phyloP scores from a whole-genome alignment of 176 grass and related monocot genomes.

The Zoysia pacifica region DNA sequence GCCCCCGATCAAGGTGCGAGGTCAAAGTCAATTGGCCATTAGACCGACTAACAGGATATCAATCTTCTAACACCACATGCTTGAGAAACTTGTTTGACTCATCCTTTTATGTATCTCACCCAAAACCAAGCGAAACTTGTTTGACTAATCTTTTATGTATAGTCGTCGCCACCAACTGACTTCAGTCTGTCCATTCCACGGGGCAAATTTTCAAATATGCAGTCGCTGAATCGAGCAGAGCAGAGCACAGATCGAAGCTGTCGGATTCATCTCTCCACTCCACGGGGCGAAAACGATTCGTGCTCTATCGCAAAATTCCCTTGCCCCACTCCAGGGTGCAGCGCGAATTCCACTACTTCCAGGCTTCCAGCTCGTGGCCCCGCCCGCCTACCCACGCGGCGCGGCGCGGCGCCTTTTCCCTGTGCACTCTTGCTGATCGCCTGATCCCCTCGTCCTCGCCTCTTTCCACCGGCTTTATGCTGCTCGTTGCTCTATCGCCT shows the following conservation, averaged over 20 bases:
- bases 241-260: not conserved
- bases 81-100: too few species aligned
- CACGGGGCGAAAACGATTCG: not conserved
- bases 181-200: too few species aligned
- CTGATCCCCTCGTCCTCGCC: not conserved
- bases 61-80: too few species aligned
- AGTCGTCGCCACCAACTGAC: too few species aligned
- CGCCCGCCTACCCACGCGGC: not conserved
- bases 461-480: not conserved
- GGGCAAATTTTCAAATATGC: too few species aligned
- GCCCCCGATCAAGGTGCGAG: too few species aligned
- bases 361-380: not conserved
- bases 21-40: too few species aligned
- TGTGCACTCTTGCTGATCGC: not conserved
- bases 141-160: too few species aligned
- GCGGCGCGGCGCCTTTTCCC: not conserved
- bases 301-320: conserved; percentile 35
- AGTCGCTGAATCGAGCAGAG: too few species aligned
- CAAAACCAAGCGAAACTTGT: too few species aligned
- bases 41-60: too few species aligned
- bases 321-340: not conserved
- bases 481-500: not conserved
- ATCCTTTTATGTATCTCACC: too few species aligned
- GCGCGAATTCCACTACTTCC: conserved; percentile 23
- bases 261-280: not conserved